Conservation (phyloP, 2,329 filamentous ascomycete genomes). For the Claviceps quebecensis region DNA sequence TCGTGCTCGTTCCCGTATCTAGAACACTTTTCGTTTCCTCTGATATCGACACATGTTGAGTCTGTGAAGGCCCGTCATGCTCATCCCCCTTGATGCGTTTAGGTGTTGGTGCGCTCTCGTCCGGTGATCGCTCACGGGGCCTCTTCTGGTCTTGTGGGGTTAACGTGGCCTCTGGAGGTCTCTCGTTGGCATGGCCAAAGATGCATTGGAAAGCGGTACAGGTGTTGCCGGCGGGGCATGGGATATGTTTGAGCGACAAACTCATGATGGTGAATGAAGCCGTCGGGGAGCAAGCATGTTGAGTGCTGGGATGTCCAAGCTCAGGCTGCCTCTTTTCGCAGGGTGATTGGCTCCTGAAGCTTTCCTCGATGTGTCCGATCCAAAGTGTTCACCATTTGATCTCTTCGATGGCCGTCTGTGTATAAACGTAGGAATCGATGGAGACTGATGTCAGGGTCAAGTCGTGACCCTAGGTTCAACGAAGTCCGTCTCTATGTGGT, state of each 20-base stretch:
- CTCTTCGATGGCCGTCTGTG: neutral
- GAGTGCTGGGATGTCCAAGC: neutral
- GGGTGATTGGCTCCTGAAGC: neutral
- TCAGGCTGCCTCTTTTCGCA: neutral
- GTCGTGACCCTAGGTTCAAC: neutral
- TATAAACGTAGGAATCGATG: neutral
- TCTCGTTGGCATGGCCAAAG: conserved; percentile 30
- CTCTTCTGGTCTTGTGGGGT: neutral
- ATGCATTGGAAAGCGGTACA: conserved; percentile 38
- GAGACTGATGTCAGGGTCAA: neutral
- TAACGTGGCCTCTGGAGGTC: conserved; percentile 6
- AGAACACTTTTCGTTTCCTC: neutral
- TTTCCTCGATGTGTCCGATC: neutral
- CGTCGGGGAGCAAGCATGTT: neutral
- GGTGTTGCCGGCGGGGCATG: conserved; percentile 32
- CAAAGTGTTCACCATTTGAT: neutral
- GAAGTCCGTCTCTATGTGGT: too few species aligned
- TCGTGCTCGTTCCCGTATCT: neutral
- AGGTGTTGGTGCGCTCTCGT: conserved; percentile 15
- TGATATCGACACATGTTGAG: neutral
- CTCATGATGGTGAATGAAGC: conserved; percentile 16
- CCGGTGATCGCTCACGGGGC: conserved; percentile 2
- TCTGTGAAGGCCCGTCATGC: neutral
- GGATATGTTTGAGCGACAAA: conserved; percentile 32
- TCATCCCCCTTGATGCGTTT: conserved; percentile 17